Conservation (phyloP, 768 basidiomycete genomes). For the Suillus luteus region DNA sequence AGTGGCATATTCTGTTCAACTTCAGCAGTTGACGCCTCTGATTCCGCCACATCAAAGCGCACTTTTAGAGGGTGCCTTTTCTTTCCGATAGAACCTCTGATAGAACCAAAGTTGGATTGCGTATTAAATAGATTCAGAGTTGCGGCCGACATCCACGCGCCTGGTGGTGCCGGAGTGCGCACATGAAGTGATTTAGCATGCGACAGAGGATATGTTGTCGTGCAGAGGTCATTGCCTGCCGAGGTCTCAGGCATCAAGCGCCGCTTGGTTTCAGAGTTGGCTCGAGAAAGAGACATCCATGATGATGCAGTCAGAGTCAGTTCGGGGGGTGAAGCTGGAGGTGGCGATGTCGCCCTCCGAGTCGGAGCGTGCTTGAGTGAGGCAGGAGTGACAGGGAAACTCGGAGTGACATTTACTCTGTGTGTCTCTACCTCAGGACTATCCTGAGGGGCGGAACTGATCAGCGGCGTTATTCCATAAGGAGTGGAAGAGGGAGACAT, state of each 20-base stretch:
- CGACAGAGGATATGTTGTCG: slow-evolving; percentile 50
- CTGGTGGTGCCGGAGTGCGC: slow-evolving; percentile 66
- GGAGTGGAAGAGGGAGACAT: slow-evolving; percentile 20
- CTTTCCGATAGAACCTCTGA: slow-evolving; percentile 22
- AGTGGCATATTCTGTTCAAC: slow-evolving; percentile 24
- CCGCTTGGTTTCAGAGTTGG: slow-evolving; percentile 16
- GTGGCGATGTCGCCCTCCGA: slow-evolving; percentile 21
- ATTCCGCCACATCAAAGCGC: slow-evolving; percentile 59
- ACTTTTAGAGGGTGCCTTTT: slow-evolving; percentile 68
- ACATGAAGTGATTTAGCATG: slow-evolving; percentile 46
- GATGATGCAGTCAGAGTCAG: slow-evolving; percentile 20
- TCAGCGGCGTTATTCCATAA: slow-evolving; percentile 21
- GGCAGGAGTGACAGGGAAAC: slow-evolving; percentile 41
- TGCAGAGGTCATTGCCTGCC: slow-evolving; percentile 33
- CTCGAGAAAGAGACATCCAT: slow-evolving; percentile 29
- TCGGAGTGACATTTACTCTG: slow-evolving; percentile 23
- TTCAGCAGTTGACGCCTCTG: slow-evolving; percentile 34
- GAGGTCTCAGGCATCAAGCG: slow-evolving; percentile 25
- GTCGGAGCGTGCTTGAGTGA: slow-evolving; percentile 21
- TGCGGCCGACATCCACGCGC: slow-evolving; percentile 61
- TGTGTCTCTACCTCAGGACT: slow-evolving; percentile 37
- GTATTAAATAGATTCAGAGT: slow-evolving; percentile 19
- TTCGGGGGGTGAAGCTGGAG: slow-evolving; percentile 16
- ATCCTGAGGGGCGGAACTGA: slow-evolving; percentile 5
- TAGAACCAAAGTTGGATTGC: slow-evolving; percentile 35